phyloP scores from a whole-genome alignment of 768 basidiomycete genomes.

The Leucocoprinus birnbaumii region DNA sequence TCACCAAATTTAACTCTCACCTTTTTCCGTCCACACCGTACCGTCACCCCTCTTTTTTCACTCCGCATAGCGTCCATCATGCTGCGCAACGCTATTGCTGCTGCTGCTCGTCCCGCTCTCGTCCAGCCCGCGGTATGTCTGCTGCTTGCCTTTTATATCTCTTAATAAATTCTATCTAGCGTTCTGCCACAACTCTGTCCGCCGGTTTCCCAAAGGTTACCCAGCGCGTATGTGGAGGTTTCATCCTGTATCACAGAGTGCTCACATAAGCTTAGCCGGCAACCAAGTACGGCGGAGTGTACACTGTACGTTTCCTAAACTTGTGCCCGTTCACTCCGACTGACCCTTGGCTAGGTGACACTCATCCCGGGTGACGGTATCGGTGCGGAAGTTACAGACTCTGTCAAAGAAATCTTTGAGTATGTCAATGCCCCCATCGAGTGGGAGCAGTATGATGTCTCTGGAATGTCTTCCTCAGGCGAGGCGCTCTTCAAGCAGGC shows the following conservation, averaged over 20 bases:
- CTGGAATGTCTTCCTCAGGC: slow-evolving; percentile 90
- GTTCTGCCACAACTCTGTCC: slow-evolving; percentile 73
- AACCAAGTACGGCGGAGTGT: slow-evolving; percentile 91
- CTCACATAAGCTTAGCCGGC: slow-evolving; percentile 47
- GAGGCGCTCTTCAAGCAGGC: slow-evolving; percentile 96
- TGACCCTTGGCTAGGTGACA: slow-evolving; percentile 63
- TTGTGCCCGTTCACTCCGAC: slow-evolving; percentile 18
- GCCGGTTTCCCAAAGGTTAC: slow-evolving; percentile 77
- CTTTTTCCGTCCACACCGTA: slow-evolving; percentile 21
- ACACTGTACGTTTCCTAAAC: slow-evolving; percentile 60
- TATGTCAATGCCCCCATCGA: slow-evolving; percentile 97
- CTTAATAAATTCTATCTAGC: slow-evolving; percentile 32
- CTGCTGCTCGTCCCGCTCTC: slow-evolving; percentile 50
- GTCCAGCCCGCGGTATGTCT: slow-evolving; percentile 45
- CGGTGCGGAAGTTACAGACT: slow-evolving; percentile 95
- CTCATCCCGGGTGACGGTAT: slow-evolving; percentile 98
- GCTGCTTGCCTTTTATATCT: slow-evolving; percentile 4
- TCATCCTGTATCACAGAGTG: slow-evolving; percentile 8
- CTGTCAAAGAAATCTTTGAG: slow-evolving; percentile 98
- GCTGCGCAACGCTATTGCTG: slow-evolving; percentile 64
- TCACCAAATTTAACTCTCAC: slow-evolving; percentile 10
- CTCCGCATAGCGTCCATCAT: slow-evolving; percentile 40
- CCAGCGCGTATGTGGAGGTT: slow-evolving; percentile 50
- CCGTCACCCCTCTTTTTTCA: slow-evolving; percentile 17
- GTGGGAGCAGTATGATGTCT: slow-evolving; percentile 98